phyloP scores from a whole-genome alignment of 163 green algal species.

The Scenedesmus sp. region DNA sequence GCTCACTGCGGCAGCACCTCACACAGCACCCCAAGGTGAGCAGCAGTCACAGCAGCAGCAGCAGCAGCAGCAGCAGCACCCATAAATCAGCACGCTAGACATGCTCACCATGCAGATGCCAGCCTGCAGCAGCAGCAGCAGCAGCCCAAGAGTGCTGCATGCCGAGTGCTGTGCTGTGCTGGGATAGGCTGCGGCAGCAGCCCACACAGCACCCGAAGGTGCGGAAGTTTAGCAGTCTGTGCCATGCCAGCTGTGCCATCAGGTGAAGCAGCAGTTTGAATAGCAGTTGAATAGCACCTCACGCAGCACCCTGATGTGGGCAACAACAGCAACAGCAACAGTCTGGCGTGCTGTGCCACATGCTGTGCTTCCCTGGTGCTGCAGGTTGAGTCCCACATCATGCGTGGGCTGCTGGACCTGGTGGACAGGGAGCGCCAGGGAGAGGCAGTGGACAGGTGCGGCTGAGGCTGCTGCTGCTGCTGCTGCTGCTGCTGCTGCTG shows the following conservation, averaged over 20 bases:
- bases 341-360: background rate
- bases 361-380: background rate
- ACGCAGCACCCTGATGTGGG: background rate
- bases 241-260: no score
- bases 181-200: background rate
- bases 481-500: background rate
- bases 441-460: conserved; percentile 77
- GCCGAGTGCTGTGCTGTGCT: background rate
- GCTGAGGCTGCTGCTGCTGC: background rate
- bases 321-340: background rate
- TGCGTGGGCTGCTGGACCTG: conserved; percentile 82
- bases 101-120: no score
- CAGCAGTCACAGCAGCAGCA: background rate
- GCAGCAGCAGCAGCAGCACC: background rate
- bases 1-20: conserved; percentile 87
- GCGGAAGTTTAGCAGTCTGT: no score
- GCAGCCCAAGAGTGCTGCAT: background rate
- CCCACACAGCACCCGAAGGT: no score
- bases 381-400: conserved; percentile 76
- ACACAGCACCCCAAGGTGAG: conserved; percentile 59
- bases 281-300: background rate
- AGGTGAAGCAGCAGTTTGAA: no score
- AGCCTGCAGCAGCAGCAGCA: background rate
- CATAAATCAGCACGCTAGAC: no score
- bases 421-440: conserved; percentile 88